Base-by-base conservation (phyloP, 192 early-diverging fungal species). In the Pilaira anomala region DNA sequence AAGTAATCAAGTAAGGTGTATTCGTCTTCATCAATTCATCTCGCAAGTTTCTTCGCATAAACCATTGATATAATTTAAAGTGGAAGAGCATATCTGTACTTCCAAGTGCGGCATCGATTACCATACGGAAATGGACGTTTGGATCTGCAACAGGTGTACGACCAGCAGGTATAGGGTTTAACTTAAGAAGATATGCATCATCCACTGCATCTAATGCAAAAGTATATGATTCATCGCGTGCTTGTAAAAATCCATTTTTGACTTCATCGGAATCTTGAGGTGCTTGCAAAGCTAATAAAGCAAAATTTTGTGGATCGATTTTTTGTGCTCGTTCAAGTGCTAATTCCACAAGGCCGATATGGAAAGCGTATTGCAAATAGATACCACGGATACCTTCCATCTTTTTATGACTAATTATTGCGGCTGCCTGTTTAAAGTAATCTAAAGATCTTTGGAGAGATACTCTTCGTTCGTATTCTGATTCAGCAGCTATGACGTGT, bases 51-150 rank as follows among this genome's bases (percentile, higher is more conserved):
- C 60, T 59, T 26, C 29, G 25, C 3, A 62, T 9, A 16, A 61
- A 57, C 70, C 70, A 72, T n/a, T 67, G 39, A 39, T 73, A 73
- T 28, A 73, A 41, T 16, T 60, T 39, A 39, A 55, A 73, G n/a
- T 67, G 71, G 48, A 73, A 73, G 2, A 73, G 39, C 13, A 51
- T 30, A 21, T 71, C 69, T 45, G 60, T 18, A 3, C 48, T 52
- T 4, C 48, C 46, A 39, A 71, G 48, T 14, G 69, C 62, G 8
- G 42, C 39, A 7, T 44, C 16, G 21, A 71, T 52, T 26, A 44
- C 56, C 14, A 49, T 29, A 11, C 40, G 39, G 36, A 42, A 18
- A 8, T n/a, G 3, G 18, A 41, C 12, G 16, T 65, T 14, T 44
- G 18, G 39, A 24, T 53, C 36, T 26, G 1, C 24, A 14, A 40